Conservation (phyloP, 2,329 filamentous ascomycete genomes). For the Nectriaceae sp. region DNA sequence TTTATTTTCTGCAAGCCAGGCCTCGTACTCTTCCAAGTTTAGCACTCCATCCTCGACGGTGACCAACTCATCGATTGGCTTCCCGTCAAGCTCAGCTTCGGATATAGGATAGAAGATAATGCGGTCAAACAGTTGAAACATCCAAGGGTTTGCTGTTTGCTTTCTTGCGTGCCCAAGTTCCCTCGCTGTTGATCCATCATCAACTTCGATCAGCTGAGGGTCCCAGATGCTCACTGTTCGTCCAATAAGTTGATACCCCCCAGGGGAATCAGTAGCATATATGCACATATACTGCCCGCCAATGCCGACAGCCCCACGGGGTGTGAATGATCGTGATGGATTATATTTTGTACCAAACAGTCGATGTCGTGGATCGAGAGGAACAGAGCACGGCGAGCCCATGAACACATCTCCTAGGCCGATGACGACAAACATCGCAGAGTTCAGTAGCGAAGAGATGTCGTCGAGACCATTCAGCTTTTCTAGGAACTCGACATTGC, state of each 20-base stretch:
- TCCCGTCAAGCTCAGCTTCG: constrained; percentile 30
- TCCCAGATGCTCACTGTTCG: constrained; percentile 39
- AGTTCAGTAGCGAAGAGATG: constrained; percentile 28
- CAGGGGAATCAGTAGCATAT: constrained; percentile 40
- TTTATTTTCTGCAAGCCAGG: constrained; percentile 32
- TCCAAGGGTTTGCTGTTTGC: constrained; percentile 20
- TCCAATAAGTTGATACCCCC: constrained; percentile 40
- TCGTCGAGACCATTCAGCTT: constrained; percentile 34
- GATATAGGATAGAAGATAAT: constrained; percentile 34
- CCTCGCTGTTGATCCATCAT: background rate
- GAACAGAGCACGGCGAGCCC: constrained; percentile 39
- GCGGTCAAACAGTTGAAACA: constrained; percentile 36
- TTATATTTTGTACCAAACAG: constrained; percentile 41
- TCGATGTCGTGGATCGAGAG: constrained; percentile 36
- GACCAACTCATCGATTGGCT: constrained; percentile 26
- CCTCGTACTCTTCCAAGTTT: constrained; percentile 33
- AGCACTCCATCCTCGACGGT: constrained; percentile 27
- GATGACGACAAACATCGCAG: constrained; percentile 38
- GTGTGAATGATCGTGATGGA: constrained; percentile 39
- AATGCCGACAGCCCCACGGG: constrained; percentile 37
- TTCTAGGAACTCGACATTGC: constrained; percentile 58
- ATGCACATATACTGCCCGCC: constrained; percentile 42
- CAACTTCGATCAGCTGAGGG: constrained; percentile 6
- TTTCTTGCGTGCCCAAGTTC: background rate
- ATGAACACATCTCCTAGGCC: constrained; percentile 43